phyloP scores from a whole-genome alignment of 2,329 filamentous ascomycete genomes.

The Exophiala bonariae region DNA sequence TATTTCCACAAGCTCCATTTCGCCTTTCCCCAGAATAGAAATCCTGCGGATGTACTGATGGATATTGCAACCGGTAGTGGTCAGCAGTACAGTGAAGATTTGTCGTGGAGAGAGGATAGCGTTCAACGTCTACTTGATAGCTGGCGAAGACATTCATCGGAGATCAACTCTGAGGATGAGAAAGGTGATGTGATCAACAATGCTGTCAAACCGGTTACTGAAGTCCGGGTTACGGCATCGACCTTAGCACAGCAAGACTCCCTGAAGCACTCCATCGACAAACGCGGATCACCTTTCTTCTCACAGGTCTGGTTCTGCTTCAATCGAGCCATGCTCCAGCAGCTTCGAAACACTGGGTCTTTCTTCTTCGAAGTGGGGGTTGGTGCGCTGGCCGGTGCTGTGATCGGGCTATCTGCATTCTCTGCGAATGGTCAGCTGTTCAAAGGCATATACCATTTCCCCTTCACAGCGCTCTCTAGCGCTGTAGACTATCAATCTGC shows the following conservation, averaged over 20 bases:
- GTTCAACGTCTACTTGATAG: background rate
- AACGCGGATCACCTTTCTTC: constrained; percentile 50
- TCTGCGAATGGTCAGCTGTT: constrained; percentile 1
- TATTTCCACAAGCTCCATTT: constrained; percentile 1
- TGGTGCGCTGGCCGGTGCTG: background rate
- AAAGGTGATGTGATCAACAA: background rate
- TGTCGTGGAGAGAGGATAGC: constrained; percentile 1
- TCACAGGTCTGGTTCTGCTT: constrained; percentile 57
- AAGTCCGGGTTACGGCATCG: background rate
- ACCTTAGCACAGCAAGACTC: constrained; percentile 15
- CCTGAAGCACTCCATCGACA: constrained; percentile 48
- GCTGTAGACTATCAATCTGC: constrained; percentile 3
- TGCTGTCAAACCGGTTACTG: background rate
- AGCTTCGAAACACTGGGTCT: constrained; percentile 45
- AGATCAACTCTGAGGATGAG: background rate
- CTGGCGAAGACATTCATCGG: background rate
- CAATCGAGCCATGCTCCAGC: constrained; percentile 55
- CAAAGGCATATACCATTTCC: constrained; percentile 1
- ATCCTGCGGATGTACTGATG: constrained; percentile 2
- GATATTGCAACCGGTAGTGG: constrained; percentile 4
- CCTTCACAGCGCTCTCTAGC: background rate
- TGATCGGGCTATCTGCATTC: constrained; percentile 2
- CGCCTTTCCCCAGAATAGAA: constrained; percentile 1
- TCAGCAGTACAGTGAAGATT: background rate
- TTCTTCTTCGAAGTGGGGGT: constrained; percentile 2